These are phyloP conservation scores for Hortaea sp. DNA, from an alignment of 2,329 filamentous ascomycete genomes.

Conservation along the genomic window DNA sequence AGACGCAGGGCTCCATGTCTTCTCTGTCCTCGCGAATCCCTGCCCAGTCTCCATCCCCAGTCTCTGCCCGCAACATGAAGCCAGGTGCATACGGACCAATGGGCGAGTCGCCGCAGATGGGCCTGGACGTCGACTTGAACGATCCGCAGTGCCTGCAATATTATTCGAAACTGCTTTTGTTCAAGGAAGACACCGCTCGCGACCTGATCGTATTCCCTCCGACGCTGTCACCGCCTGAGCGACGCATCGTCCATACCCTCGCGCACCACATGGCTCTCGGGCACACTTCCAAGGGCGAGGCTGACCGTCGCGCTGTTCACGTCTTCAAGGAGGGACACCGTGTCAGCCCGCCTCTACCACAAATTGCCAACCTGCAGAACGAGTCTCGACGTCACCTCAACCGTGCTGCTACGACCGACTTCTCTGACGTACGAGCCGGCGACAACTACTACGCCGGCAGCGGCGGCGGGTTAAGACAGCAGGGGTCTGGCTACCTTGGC, in stretches of 20 bases:
- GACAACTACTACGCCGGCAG: conserved; percentile 65
- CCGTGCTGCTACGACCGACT: conserved; percentile 94
- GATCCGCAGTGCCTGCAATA: conserved; percentile 78
- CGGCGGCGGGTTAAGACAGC: conserved; percentile 65
- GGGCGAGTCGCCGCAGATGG: conserved; percentile 18
- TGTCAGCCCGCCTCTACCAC: conserved; percentile 52
- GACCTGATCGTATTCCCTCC: conserved; percentile 79
- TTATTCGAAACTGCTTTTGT: conserved; percentile 82
- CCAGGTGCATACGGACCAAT: conserved; percentile 16
- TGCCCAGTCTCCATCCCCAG: conserved; percentile 56
- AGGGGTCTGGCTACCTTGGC: conserved; percentile 65
- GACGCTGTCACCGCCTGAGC: conserved; percentile 69
- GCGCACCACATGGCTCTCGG: conserved; percentile 91
- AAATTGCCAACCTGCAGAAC: conserved; percentile 60
- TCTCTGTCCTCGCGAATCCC: conserved; percentile 54
- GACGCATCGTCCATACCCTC: conserved; percentile 83
- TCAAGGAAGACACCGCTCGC: conserved; percentile 67
- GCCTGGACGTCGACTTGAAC: conserved; percentile 72
- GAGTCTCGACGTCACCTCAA: conserved; percentile 76
- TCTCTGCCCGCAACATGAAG: conserved; percentile 46
- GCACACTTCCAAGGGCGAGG: conserved; percentile 80
- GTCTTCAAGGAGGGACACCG: conserved; percentile 62
- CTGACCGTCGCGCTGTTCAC: conserved; percentile 80
- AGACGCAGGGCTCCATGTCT: conserved; percentile 78
- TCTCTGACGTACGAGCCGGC: conserved; percentile 69